These are phyloP conservation scores for Chlamydomonas sp. DNA, from an alignment of 139 green algal species.

Conservation along the genomic window DNA sequence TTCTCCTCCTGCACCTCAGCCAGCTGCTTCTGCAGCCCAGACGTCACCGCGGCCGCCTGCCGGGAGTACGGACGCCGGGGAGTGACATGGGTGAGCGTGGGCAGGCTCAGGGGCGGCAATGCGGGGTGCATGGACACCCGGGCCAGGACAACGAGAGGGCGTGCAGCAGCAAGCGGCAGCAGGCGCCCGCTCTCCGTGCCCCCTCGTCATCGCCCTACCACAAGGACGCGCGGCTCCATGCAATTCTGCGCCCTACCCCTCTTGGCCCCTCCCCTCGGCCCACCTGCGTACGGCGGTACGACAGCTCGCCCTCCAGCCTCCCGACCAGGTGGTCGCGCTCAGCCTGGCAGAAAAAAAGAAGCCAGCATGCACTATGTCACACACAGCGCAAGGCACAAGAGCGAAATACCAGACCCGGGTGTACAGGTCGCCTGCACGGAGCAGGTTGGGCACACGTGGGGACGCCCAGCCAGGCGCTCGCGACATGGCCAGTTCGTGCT, in stretches of 20 bases:
- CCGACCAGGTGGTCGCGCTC: neutral
- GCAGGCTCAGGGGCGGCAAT: no score
- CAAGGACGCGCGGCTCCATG: no score
- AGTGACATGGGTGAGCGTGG: no score
- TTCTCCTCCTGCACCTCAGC: slow-evolving; percentile 11
- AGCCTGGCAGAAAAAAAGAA: neutral
- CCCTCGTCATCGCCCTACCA: no score
- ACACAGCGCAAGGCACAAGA: neutral
- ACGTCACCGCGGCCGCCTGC: slow-evolving; percentile 8
- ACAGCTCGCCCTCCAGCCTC: slow-evolving; percentile 21
- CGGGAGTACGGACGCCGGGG: no score
- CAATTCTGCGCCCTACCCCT: no score
- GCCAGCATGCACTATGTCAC: neutral
- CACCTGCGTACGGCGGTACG: slow-evolving; percentile 3
- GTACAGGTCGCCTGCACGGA: neutral
- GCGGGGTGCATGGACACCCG: no score
- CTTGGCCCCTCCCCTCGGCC: no score
- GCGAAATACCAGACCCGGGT: neutral
- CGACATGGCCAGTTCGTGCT: neutral
- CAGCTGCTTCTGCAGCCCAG: slow-evolving; percentile 21
- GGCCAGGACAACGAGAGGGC: no score
- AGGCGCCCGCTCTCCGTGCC: no score
- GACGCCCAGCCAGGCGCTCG: neutral
- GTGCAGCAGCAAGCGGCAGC: no score
- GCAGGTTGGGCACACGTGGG: neutral